Evolutionary conservation across 2,329 filamentous ascomycete genomes (phyloP).

Genomic region (Aspergillus eucalypticola): DNA sequence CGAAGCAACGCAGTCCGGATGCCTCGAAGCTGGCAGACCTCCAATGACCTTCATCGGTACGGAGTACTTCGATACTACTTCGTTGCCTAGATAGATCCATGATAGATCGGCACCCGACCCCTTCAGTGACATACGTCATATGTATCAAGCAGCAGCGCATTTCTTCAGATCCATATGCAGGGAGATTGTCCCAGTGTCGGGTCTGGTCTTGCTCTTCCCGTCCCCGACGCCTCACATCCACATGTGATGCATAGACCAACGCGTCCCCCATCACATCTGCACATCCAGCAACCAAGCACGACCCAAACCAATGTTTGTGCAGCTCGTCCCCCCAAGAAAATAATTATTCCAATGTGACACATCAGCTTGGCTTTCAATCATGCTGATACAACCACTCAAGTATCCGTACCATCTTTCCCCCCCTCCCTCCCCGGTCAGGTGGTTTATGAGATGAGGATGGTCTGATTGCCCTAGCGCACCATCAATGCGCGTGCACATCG

Average conservation of each 20-base stretch:
- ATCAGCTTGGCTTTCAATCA: background rate
- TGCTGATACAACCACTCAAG: background rate
- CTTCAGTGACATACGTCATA: constrained; percentile 1
- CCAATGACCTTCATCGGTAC: no score
- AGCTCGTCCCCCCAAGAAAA: background rate
- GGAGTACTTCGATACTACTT: background rate
- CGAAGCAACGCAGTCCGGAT: background rate
- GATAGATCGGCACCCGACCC: background rate
- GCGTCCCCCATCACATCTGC: background rate
- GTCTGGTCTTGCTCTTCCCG: background rate
- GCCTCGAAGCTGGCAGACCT: background rate
- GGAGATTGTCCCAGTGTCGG: background rate
- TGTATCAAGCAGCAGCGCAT: background rate
- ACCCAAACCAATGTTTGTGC: background rate
- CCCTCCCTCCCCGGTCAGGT: background rate
- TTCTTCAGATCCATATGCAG: constrained; percentile 4
- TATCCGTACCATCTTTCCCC: background rate
- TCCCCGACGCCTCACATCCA: background rate
- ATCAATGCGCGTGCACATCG: no score
- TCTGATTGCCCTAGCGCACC: no score
- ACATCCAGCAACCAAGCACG: no score
- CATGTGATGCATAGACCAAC: constrained; percentile 2
- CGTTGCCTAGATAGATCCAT: background rate
- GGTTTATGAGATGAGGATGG: background rate
- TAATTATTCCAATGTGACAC: background rate